These are phyloP conservation scores for Alternaria gaisen DNA, from an alignment of 2,329 filamentous ascomycete genomes.

Conservation along the genomic window DNA sequence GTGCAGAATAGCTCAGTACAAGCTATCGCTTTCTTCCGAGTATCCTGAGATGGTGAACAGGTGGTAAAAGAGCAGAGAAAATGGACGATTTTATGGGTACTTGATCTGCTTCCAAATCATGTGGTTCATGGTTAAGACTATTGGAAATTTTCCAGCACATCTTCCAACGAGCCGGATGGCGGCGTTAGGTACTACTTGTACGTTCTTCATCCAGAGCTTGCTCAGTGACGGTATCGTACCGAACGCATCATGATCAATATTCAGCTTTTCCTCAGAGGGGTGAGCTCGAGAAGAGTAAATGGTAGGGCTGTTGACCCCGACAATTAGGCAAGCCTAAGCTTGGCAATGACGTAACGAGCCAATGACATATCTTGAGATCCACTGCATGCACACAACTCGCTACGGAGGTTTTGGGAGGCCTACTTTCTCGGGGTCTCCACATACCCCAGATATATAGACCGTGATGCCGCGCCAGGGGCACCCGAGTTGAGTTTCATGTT, in stretches of 20 bases:
- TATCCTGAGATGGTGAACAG: not conserved
- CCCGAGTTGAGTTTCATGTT: too few relatives aligned
- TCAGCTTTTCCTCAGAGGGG: not conserved
- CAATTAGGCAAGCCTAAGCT: not conserved
- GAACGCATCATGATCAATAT: not conserved
- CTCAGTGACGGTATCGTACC: not conserved
- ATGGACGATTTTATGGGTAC: too few relatives aligned
- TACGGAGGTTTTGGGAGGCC: not conserved
- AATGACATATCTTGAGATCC: not conserved
- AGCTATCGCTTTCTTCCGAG: not conserved
- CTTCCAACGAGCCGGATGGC: not conserved
- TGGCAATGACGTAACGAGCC: slow-evolving; percentile 1
- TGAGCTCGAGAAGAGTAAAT: not conserved
- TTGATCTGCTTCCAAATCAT: not conserved
- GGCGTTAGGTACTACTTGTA: not conserved
- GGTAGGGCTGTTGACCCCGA: not conserved
- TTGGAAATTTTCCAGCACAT: not conserved
- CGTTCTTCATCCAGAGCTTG: not conserved
- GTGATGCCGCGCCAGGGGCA: not conserved
- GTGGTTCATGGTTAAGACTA: not conserved
- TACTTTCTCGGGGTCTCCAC: not conserved
- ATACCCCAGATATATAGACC: not conserved
- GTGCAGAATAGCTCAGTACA: not conserved
- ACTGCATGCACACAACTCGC: not conserved
- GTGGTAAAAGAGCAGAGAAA: not conserved